Evolutionary conservation across 2,329 filamentous ascomycete genomes (phyloP).

Genomic region (Chaetomiaceae sp.): DNA sequence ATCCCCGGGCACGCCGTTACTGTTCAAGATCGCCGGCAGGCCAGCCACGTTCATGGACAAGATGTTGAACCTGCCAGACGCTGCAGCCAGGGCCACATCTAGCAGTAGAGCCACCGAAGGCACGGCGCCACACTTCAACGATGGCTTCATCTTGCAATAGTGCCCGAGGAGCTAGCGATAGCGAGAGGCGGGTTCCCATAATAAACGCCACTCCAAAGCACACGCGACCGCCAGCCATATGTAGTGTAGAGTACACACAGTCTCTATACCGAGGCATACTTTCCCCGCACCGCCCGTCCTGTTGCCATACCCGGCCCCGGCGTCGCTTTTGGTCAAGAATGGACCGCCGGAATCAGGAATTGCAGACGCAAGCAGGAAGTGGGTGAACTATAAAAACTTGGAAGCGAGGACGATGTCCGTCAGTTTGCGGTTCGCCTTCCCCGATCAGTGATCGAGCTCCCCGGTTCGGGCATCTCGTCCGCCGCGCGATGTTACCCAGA

Average conservation of each 20-base stretch:
- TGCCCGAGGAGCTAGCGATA: no score
- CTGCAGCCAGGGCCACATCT: not conserved
- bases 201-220: no score
- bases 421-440: no score
- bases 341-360: not conserved
- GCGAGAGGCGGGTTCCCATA: no score
- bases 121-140: not conserved
- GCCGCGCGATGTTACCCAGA: conserved; percentile 17
- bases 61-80: conserved; percentile 18
- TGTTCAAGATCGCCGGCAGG: conserved; percentile 48
- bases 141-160: conserved; percentile 15
- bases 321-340: not conserved
- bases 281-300: not conserved
- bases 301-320: not conserved
- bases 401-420: not conserved
- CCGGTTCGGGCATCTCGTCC: conserved; percentile 1
- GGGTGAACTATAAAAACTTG: not conserved
- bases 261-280: not conserved
- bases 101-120: conserved; percentile 7
- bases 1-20: conserved; percentile 58
- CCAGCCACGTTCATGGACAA: conserved; percentile 26
- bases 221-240: no score
- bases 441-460: not conserved
- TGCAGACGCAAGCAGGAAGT: no score
- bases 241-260: no score